Evolutionary conservation across 140 eudicot genomes (phyloP).

Genomic region (Bidens hawaiensis): DNA sequence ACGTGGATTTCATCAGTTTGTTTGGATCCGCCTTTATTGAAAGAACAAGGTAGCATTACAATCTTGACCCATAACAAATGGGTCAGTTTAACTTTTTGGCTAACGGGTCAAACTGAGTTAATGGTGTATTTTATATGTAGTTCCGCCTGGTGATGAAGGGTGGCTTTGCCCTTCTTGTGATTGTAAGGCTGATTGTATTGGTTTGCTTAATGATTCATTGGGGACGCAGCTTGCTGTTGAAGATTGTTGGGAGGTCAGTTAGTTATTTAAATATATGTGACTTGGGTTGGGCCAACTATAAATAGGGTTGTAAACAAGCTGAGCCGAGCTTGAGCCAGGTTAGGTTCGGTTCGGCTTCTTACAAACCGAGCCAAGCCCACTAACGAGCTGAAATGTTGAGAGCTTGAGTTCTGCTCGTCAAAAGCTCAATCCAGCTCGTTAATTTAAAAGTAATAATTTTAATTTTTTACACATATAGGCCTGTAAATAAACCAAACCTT

Average conservation of each 20-base stretch:
- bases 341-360: too few species aligned
- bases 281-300: neutral
- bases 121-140: slow-evolving; percentile 26
- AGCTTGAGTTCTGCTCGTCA: too few species aligned
- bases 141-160: slow-evolving; percentile 91
- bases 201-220: slow-evolving; percentile 63
- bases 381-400: too few species aligned
- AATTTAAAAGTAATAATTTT: too few species aligned
- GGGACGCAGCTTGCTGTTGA: slow-evolving; percentile 43
- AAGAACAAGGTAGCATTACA: slow-evolving; percentile 63
- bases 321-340: too few species aligned
- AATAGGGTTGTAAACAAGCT: too few species aligned
- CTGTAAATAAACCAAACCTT: too few species aligned
- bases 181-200: slow-evolving; percentile 78
- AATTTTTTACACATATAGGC: too few species aligned
- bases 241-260: slow-evolving; percentile 87
- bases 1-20: slow-evolving; percentile 97
- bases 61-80: neutral
- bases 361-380: too few species aligned
- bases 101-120: neutral
- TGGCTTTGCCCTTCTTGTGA: slow-evolving; percentile 99
- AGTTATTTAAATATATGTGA: neutral
- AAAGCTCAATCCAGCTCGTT: too few species aligned
- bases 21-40: slow-evolving; percentile 72
- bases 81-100: neutral